Conservation (phyloP, 192 early-diverging fungal genomes). For the Podila epicladia region DNA sequence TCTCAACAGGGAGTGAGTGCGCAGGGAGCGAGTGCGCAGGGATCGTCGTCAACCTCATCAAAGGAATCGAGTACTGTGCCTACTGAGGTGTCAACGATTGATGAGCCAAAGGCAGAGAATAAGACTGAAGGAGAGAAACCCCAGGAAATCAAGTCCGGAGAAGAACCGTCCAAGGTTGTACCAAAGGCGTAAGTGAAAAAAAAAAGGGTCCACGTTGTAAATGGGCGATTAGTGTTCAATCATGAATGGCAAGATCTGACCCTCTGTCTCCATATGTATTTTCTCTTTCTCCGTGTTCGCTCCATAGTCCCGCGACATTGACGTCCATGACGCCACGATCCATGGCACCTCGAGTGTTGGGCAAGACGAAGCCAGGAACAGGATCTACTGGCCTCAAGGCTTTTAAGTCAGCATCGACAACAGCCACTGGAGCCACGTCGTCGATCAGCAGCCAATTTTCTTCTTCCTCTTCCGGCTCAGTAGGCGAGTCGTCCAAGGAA, state of each 20-base stretch:
- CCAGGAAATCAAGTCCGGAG: no score
- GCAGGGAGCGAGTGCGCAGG: background rate
- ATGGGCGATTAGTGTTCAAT: no score
- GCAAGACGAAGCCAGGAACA: background rate
- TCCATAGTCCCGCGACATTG: background rate
- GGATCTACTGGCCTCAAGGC: background rate
- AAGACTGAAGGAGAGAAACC: background rate
- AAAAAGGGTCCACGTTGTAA: no score
- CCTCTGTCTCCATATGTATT: no score
- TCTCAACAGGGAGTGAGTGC: background rate
- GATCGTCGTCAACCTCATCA: background rate
- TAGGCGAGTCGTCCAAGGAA: background rate
- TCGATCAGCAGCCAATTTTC: background rate
- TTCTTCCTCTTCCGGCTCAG: no score
- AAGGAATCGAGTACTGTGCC: background rate
- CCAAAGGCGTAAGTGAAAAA: no score
- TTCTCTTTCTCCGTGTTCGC: no score
- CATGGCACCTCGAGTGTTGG: background rate
- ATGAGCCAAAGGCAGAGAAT: background rate
- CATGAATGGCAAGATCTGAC: no score
- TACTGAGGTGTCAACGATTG: background rate
- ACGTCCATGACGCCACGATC: conserved; percentile 1
- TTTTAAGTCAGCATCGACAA: background rate
- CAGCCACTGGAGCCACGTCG: background rate
- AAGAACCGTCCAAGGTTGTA: no score